Evolutionary conservation across 768 basidiomycete genomes (phyloP), one percentile per base, ranked within the genome.

Genomic region (Russula olivacea): DNA sequence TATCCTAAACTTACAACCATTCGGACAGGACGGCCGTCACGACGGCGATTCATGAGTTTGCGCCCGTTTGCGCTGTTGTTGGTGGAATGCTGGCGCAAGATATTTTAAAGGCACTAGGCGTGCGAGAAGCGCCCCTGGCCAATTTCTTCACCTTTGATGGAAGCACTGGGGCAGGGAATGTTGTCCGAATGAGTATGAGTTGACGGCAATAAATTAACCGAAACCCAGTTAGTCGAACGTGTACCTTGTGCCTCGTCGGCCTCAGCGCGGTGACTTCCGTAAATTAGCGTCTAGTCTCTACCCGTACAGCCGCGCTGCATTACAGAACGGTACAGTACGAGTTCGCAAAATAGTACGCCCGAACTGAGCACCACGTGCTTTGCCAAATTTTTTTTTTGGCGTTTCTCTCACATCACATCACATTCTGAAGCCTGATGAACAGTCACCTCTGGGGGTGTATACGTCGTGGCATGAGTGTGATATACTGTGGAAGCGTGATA

Each of bases 81-180:
- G 97, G 97, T 30, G 97, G 97, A 25, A 83, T 98, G 76, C 77
- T 98, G 15, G 95, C 87, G 1, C 97, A 98, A 73, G 97, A 99
- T 72, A 88, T 98, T 56, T 78, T 99, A 45, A 94, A 97, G 72
- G 85, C 92, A 0, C 80, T 98, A 43, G 89, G 88, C 59, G 91
- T 88, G 60, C 87, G 93, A 55, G 97, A 98, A 69, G 84, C 90
- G 30, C 96, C 96, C 4, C 88, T 97, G 66, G 89, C 90, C 56
- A 99, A 99, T 73, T 87, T 97, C 65, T 87, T 95, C 66, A 80
- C 85, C 4, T 94, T 96, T 64, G 92, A 98, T 74, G 92, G 93
- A 11, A 83, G 79, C 67, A 87, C 83, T 1, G 92, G 92, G 30
- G 80, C 82, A 23, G 91, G 86, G 5, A 87, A 86, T 11, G 89